Evolutionary conservation across 2,329 filamentous ascomycete genomes (phyloP).

Genomic region (Magnaporthiopsis incrustans): DNA sequence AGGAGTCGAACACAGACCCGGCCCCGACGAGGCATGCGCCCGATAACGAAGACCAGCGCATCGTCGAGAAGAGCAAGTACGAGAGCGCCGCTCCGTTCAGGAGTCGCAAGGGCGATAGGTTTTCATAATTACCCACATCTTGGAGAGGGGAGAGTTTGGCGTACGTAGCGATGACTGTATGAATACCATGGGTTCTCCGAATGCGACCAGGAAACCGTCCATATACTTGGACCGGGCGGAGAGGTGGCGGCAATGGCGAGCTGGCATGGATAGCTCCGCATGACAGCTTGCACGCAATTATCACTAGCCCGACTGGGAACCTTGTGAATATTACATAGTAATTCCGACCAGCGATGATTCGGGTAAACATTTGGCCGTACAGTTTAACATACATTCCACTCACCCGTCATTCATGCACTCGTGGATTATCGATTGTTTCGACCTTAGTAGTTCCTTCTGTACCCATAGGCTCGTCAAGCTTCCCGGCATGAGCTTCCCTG

Average conservation of each 20-base stretch:
- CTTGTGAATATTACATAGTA: not conserved
- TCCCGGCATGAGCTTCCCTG: no score
- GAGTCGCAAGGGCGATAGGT: constrained; percentile 78
- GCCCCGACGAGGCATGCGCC: constrained; percentile 78
- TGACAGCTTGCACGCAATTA: not conserved
- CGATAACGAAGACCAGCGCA: constrained; percentile 56
- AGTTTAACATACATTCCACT: not conserved
- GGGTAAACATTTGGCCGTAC: not conserved
- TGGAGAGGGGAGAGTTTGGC: not conserved
- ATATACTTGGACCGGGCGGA: no score
- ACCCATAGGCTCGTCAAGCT: no score
- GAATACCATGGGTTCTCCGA: not conserved
- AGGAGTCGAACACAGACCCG: constrained; percentile 70
- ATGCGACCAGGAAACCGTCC: not conserved
- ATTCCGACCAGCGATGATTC: not conserved
- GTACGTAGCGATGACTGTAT: not conserved
- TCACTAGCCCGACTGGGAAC: not conserved
- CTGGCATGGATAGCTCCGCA: not conserved
- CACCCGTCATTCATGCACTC: no score
- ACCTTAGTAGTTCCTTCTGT: no score
- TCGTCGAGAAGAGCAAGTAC: constrained; percentile 80
- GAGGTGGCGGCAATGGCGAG: no score
- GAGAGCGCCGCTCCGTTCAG: constrained; percentile 70
- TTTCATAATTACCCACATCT: constrained; percentile 41
- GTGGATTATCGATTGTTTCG: no score